Base-by-base conservation (phyloP, 805 yeast genomes). In the Cyberlindnera mrakii region DNA sequence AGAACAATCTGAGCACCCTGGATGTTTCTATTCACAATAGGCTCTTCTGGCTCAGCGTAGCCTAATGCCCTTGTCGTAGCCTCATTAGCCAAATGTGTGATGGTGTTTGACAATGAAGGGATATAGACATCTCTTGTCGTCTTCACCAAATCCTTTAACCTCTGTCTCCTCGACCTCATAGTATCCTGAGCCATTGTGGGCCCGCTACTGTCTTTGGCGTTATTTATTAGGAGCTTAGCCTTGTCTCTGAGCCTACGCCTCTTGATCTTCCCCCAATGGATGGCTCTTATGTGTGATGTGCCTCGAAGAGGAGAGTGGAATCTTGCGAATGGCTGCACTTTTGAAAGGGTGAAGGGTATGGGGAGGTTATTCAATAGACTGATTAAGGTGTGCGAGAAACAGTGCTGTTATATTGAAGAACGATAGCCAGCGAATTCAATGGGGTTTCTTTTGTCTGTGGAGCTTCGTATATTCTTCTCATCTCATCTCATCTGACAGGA, bases 1-100 rank as follows among this genome's bases (percentile, higher is more conserved):
- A 82, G 62, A 2, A 77, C 60, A n/a, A 87, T 71, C 15, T 73
- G 64, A 27, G 88, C 79, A 50, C 82, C 82, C 27, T 63, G 60
- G 29, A 45, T 44, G 40, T 52, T 47, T 32, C 42, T n/a, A 35
- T 25, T 23, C 36, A 42, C 18, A 27, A n/a, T 10, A 15, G 32
- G 11, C 3, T 18, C 39, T 9, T 35, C 43, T 3, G 42, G 44
- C 13, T 47, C 52, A 0, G 47, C 39, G 29, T 54, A 48, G 16
- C 47, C 48, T 5, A 57, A 36, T 3, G 60, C 60, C 23, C 45
- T 44, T 1, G 53, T 48, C 0, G 56, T 64, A 3, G 74, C 77
- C 15, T 73, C 78, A 1, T 67, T 48, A 1, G 81, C 78, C 31
- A 71, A 54, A 49, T 66, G 78, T 2, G 75, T 54, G 19, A 78